Evolutionary conservation across 768 basidiomycete genomes (phyloP).

Genomic region (Suillus bovinus): DNA sequence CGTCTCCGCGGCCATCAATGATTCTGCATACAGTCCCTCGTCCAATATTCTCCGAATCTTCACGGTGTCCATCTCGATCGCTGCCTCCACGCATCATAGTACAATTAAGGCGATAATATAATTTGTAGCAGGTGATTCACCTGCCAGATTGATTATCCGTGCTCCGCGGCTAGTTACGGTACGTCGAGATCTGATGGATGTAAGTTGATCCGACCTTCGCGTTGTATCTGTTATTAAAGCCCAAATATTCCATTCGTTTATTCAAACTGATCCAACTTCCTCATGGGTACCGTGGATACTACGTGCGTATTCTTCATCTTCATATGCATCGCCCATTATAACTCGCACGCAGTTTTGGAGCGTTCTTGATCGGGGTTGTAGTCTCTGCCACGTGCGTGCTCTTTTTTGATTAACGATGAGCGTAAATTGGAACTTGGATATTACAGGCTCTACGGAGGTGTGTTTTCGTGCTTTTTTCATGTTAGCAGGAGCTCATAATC

Average conservation of each 20-base stretch:
- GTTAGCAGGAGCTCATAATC: conserved; percentile 1
- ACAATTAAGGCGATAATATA: too few relatives aligned
- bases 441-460: conserved; percentile 50
- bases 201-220: background rate
- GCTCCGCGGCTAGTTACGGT: too few relatives aligned
- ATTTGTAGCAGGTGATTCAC: background rate
- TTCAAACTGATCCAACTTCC: background rate
- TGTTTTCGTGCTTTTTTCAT: conserved; percentile 5
- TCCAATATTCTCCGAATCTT: too few relatives aligned
- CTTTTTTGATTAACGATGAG: background rate
- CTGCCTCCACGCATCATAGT: too few relatives aligned
- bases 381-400: conserved; percentile 44
- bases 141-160: background rate
- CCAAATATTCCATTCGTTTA: background rate
- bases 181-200: too few relatives aligned
- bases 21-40: too few relatives aligned
- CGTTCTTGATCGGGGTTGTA: conserved; percentile 47
- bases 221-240: background rate
- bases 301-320: conserved; percentile 23
- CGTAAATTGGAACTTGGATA: background rate
- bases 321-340: background rate
- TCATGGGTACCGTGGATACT: conserved; percentile 21
- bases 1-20: too few relatives aligned
- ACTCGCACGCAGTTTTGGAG: conserved; percentile 42
- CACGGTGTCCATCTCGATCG: too few relatives aligned